Percentiles rank a stretch among this genome's conserved stretches.
Evolutionary conservation across 1,139 yeast genomes (phyloP).

Genomic region (Hyphopichia fennica): DNA sequence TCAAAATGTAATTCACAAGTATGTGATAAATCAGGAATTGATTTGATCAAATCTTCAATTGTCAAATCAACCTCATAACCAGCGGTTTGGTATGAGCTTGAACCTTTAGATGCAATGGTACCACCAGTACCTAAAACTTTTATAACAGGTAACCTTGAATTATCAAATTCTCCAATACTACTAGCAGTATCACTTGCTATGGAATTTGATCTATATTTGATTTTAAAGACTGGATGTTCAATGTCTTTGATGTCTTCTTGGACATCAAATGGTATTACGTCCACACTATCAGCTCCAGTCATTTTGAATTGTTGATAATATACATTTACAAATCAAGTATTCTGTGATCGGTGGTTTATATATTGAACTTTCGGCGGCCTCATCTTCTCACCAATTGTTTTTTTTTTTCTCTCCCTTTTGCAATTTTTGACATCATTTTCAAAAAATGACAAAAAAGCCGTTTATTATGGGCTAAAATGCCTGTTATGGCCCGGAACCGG

Average conservation of each 20-base stretch:
- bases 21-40: constrained; percentile 61
- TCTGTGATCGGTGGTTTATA: no score
- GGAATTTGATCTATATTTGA: constrained; percentile 23
- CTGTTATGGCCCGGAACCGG: background rate
- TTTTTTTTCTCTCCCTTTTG: background rate
- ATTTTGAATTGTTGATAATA: background rate
- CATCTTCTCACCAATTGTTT: background rate
- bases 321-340: no score
- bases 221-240: constrained; percentile 21
- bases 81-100: constrained; percentile 57
- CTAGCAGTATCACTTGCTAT: constrained; percentile 11
- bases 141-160: constrained; percentile 35
- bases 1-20: constrained; percentile 63
- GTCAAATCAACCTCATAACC: constrained; percentile 69
- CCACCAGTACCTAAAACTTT: constrained; percentile 75
- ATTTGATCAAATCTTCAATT: constrained; percentile 56
- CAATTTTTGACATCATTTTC: background rate
- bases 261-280: constrained; percentile 11
- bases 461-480: background rate
- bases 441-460: background rate
- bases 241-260: constrained; percentile 14
- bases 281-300: background rate
- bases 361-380: no score
- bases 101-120: constrained; percentile 68
- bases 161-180: background rate